Percentiles rank a stretch among this genome's conserved stretches.
phyloP scores from a whole-genome alignment of 1,139 yeast species.

The Schwanniomyces etchellsii region DNA sequence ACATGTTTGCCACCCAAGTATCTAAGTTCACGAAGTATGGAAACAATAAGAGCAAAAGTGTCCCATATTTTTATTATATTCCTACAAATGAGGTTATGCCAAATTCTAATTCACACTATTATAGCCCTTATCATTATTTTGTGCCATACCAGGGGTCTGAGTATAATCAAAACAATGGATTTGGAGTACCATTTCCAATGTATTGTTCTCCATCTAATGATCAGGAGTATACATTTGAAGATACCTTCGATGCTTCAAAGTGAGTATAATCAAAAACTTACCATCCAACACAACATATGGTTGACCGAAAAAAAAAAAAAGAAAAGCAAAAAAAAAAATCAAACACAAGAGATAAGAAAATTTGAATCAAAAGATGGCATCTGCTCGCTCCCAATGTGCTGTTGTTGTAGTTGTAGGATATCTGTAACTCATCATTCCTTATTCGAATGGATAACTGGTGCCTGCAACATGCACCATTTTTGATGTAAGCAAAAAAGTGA shows the following conservation, averaged over 20 bases:
- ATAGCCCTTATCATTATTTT: conserved; percentile 14
- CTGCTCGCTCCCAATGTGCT: too few species aligned
- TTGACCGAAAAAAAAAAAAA: too few species aligned
- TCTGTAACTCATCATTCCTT: too few species aligned
- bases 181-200: conserved; percentile 9
- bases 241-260: conserved; percentile 4
- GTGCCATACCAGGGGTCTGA: conserved; percentile 7
- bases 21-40: conserved; percentile 2
- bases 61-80: conserved; percentile 19
- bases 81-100: conserved; percentile 12
- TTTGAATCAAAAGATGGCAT: too few species aligned
- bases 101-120: conserved; percentile 7
- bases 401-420: too few species aligned
- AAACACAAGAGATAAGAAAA: too few species aligned
- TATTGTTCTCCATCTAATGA: conserved; percentile 6
- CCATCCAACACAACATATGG: too few species aligned
- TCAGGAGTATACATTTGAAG: conserved; percentile 5
- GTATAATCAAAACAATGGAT: conserved; percentile 4
- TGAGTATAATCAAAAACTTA: too few species aligned
- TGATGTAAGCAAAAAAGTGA: too few species aligned
- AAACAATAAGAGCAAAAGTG: conserved; percentile 4
- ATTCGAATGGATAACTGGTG: too few species aligned
- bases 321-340: too few species aligned
- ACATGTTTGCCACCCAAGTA: conserved; percentile 2
- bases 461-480: too few species aligned